Conservation (phyloP, 2,329 filamentous ascomycete species). For the Pseudogymnoascus sp. region DNA sequence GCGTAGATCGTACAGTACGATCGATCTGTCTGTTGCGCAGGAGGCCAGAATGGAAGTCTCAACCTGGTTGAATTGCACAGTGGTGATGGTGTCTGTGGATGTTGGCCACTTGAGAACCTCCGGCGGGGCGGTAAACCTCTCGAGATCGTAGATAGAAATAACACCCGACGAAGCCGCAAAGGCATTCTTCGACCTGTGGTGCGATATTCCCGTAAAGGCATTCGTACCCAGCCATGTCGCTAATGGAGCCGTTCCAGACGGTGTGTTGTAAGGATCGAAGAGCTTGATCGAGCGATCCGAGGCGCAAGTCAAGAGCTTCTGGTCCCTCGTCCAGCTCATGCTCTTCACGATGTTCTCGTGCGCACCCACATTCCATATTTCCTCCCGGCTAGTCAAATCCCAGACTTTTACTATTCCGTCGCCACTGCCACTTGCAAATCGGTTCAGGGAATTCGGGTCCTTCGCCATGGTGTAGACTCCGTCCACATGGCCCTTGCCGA, state of each 20-base stretch:
- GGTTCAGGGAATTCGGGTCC: conserved; percentile 65
- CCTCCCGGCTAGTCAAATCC: conserved; percentile 66
- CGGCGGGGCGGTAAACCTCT: conserved; percentile 69
- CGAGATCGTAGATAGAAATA: conserved; percentile 84
- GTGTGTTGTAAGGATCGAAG: conserved; percentile 77
- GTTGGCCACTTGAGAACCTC: conserved; percentile 85
- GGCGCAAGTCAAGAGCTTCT: conserved; percentile 79
- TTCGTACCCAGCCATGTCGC: conserved; percentile 77
- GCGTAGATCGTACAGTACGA: conserved; percentile 87
- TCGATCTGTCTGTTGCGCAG: conserved; percentile 72
- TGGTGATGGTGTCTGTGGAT: conserved; percentile 80
- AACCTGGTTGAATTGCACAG: conserved; percentile 83
- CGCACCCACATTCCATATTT: conserved; percentile 70
- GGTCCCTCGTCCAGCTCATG: conserved; percentile 78
- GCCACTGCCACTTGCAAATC: conserved; percentile 75
- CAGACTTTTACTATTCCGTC: conserved; percentile 93
- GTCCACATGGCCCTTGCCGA: conserved; percentile 87
- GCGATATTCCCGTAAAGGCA: conserved; percentile 75
- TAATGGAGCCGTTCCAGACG: conserved; percentile 60
- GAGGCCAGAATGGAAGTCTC: conserved; percentile 88
- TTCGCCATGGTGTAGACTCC: conserved; percentile 78
- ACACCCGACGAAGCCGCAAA: conserved; percentile 73
- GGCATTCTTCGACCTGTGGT: conserved; percentile 68
- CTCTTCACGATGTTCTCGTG: conserved; percentile 94
- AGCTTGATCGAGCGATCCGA: conserved; percentile 82